These are phyloP conservation scores for Aspergillus brunneoviolaceus DNA, from an alignment of 2,329 filamentous ascomycete genomes.

Conservation along the genomic window DNA sequence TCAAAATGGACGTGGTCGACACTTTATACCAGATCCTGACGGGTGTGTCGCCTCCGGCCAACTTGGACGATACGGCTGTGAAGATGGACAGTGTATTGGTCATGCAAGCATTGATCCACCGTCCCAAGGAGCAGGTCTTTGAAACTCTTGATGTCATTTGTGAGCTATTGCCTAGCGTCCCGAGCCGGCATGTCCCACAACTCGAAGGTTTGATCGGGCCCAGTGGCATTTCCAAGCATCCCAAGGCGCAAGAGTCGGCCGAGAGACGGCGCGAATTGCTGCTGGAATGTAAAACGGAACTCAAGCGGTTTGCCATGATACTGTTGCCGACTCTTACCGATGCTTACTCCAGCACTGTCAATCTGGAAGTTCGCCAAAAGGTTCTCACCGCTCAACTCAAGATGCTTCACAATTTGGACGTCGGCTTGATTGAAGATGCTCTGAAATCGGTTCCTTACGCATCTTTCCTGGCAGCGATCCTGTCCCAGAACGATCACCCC, in stretches of 20 bases:
- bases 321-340: slow-evolving; percentile 93
- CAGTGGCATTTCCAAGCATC: slow-evolving; percentile 33
- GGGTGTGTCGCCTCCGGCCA: slow-evolving; percentile 84
- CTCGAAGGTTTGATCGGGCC: slow-evolving; percentile 49
- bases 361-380: slow-evolving; percentile 89
- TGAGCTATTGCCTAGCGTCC: slow-evolving; percentile 79
- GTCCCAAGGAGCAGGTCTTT: slow-evolving; percentile 91
- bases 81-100: slow-evolving; percentile 96
- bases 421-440: slow-evolving; percentile 78
- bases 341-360: slow-evolving; percentile 96
- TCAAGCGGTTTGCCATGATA: slow-evolving; percentile 89
- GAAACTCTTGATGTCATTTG: slow-evolving; percentile 98
- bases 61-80: slow-evolving; percentile 52
- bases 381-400: slow-evolving; percentile 94
- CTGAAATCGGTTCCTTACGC: slow-evolving; percentile 88
- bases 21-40: slow-evolving; percentile 97
- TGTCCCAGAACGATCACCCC: slow-evolving; percentile 92
- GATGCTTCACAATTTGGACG: slow-evolving; percentile 95
- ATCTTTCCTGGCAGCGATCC: slow-evolving; percentile 89
- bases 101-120: slow-evolving; percentile 97
- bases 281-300: slow-evolving; percentile 77
- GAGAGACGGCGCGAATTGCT: slow-evolving; percentile 82
- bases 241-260: slow-evolving; percentile 54
- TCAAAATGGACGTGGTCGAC: slow-evolving; percentile 96
- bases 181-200: slow-evolving; percentile 55